Evolutionary conservation across 768 basidiomycete genomes (phyloP).

Genomic region (Boletus coccyginus): DNA sequence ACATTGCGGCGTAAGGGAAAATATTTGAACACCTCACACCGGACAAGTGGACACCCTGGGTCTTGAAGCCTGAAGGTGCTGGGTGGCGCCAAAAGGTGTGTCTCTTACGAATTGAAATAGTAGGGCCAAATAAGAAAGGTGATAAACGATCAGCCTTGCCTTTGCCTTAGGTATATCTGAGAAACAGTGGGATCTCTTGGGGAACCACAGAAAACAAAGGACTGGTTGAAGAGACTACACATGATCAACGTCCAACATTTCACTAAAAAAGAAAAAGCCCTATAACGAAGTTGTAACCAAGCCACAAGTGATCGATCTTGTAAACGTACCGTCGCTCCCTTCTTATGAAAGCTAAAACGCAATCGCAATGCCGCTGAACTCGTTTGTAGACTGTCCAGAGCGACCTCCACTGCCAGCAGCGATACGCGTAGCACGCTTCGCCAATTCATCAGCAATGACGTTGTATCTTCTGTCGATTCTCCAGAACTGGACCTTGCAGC

Average conservation of each 20-base stretch:
- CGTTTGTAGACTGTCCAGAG: background rate
- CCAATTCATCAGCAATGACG: constrained; percentile 18
- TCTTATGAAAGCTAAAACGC: background rate
- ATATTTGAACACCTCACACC: too few species aligned
- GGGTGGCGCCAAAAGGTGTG: too few species aligned
- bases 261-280: background rate
- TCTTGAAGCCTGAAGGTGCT: too few species aligned
- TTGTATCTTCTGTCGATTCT: constrained; percentile 24
- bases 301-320: background rate
- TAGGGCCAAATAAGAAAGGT: too few species aligned
- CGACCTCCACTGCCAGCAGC: background rate
- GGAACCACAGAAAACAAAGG: background rate
- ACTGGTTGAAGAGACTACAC: background rate
- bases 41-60: too few species aligned
- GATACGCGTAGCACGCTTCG: constrained; percentile 3
- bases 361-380: background rate
- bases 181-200: background rate
- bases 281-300: background rate
- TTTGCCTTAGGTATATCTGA: background rate
- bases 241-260: background rate
- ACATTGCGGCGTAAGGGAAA: too few species aligned
- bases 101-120: too few species aligned
- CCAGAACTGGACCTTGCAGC: constrained; percentile 21
- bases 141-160: too few species aligned
- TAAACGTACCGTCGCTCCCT: background rate